Base-by-base conservation (phyloP, 345 rosid genomes). In the Eucalyptus microcorys region DNA sequence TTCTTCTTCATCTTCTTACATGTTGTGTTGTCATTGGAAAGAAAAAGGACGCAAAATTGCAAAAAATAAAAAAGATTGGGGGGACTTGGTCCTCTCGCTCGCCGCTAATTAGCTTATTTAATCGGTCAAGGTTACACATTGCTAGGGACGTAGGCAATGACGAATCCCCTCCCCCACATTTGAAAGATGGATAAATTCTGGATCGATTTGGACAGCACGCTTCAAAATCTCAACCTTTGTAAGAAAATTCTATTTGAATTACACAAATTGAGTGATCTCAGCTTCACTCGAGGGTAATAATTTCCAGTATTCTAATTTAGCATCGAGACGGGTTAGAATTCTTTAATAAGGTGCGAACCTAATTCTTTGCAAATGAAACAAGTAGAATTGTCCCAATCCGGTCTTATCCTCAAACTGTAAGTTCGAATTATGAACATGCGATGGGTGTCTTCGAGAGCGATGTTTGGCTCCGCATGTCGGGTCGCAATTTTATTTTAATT, bases 371-470 rank as follows among this genome's bases (percentile, higher is more conserved):
- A 4, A 71, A 19, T 19, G 45, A 71, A 71, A 37, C 26, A 24
- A 24, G 14, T 5, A 5, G 2, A 0, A 22, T 27, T 1, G 0
- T 37, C 26, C 0, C 26, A 7, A 19, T 10, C 81, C 4, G 1
- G 27, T 24, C 27, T 19, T 6, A 5, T 37, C 22, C 26, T 37
- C 45, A 19, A 9, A 71, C 7, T 4, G 26, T 19, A 10, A 37
- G 13, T 71, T 71, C 13, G 2, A 21, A 71, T 71, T 71, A 17
- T 9, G 26, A 37, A 3, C 27, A 71, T 5, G 81, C 1, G 12
- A 37, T 0, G 27, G 27, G 4, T 37, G 0, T 37, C 14, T 37
- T 5, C 2, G 8, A 71, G 45, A 37, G 14, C 1, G 26, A 37
- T 0, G 3, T 37, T 71, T 3, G 27, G 45, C 26, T 19, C 4